Conservation (phyloP, 1,284 basidiomycete species). For the Cutaneotrichosporon spelunceum region DNA sequence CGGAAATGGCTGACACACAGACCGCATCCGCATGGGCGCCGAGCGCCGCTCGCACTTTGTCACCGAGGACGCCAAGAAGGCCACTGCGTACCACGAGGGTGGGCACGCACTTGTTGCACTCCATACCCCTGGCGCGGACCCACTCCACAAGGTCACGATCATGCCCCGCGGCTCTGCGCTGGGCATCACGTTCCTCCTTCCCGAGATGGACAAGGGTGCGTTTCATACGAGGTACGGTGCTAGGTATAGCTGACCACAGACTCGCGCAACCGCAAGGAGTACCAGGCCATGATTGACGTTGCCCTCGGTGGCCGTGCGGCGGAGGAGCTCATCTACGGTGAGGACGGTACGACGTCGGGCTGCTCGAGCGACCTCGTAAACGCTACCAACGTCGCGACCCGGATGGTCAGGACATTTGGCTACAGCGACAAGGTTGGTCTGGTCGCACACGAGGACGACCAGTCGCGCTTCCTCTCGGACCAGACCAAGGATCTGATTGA, state of each 20-base stretch:
- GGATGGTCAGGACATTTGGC: slow-evolving; percentile 79
- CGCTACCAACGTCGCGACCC: slow-evolving; percentile 74
- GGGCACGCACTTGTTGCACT: slow-evolving; percentile 88
- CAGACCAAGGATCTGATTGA: slow-evolving; percentile 77
- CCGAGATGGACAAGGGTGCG: slow-evolving; percentile 66
- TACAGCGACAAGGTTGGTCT: slow-evolving; percentile 81
- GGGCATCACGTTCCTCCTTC: slow-evolving; percentile 81
- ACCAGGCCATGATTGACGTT: slow-evolving; percentile 68
- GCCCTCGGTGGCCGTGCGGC: slow-evolving; percentile 89
- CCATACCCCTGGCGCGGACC: slow-evolving; percentile 88
- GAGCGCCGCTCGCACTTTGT: slow-evolving; percentile 85
- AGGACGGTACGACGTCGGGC: slow-evolving; percentile 84
- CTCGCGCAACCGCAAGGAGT: slow-evolving; percentile 48
- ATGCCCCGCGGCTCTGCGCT: slow-evolving; percentile 88
- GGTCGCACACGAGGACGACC: slow-evolving; percentile 68
- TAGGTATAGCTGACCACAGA: slow-evolving; percentile 29
- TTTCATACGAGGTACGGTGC: background rate
- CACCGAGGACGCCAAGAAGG: slow-evolving; percentile 74
- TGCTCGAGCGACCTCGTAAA: slow-evolving; percentile 77
- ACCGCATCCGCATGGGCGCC: slow-evolving; percentile 91
- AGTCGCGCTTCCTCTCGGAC: slow-evolving; percentile 66
- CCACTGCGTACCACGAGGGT: slow-evolving; percentile 94
- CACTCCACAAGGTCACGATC: slow-evolving; percentile 92
- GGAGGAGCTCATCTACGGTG: slow-evolving; percentile 85
- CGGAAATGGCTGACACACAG: slow-evolving; percentile 52